These are phyloP conservation scores for Curvularia lunata DNA, from an alignment of 2,329 filamentous ascomycete species.

Conservation along the genomic window DNA sequence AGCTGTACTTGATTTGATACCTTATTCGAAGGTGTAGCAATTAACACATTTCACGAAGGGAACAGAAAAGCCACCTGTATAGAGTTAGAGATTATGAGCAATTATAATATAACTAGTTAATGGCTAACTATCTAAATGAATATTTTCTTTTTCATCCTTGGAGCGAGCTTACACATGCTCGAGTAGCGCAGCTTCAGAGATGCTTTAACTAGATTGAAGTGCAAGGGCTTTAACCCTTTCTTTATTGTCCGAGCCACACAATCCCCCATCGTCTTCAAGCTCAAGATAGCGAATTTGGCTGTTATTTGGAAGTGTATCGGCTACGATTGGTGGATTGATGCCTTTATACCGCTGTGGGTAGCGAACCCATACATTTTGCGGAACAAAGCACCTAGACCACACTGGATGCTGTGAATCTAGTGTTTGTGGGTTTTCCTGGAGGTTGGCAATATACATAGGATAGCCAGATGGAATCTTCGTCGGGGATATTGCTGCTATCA, in stretches of 20 bases:
- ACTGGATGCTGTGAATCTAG: neutral
- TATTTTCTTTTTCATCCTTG: neutral
- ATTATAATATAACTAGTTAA: too few species aligned
- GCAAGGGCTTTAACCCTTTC: neutral
- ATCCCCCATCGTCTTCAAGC: neutral
- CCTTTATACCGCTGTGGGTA: conserved; percentile 5
- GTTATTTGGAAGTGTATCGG: neutral
- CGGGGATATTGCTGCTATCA: neutral
- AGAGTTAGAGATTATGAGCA: neutral
- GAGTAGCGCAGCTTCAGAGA: neutral
- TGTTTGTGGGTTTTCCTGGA: conserved; percentile 4
- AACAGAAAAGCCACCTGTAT: neutral
- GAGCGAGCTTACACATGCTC: neutral
- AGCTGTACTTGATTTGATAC: neutral
- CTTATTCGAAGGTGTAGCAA: neutral
- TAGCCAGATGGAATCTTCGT: neutral
- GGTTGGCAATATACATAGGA: conserved; percentile 13
- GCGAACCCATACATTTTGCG: conserved; percentile 11
- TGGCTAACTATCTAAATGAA: neutral
- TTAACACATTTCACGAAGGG: neutral
- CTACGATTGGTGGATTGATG: neutral
- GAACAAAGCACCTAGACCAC: conserved; percentile 11
- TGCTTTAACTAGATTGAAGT: neutral
- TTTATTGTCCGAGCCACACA: conserved; percentile 4
- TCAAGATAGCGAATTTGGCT: neutral